Percentiles rank a stretch among this genome's conserved stretches.
phyloP scores from a whole-genome alignment of 495 filamentous ascomycete species.

The Hypoxylon crocopeplum region DNA sequence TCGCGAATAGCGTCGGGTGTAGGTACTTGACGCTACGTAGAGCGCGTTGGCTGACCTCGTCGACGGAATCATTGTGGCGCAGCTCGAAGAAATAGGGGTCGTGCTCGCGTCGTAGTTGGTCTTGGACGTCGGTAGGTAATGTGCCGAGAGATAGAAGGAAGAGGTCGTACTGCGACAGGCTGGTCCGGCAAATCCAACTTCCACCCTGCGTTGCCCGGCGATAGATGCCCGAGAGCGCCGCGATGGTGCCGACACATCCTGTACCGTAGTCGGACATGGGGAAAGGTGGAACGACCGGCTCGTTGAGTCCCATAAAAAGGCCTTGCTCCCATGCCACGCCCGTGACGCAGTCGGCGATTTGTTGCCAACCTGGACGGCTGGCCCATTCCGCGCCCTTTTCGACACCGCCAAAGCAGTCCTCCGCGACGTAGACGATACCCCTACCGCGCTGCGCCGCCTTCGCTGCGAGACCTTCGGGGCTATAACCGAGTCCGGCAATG shows the following conservation, averaged over 20 bases:
- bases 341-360: conserved; percentile 62
- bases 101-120: conserved; percentile 60
- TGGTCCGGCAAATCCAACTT: conserved; percentile 68
- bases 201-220: conserved; percentile 67
- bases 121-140: conserved; percentile 63
- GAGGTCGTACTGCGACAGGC: conserved; percentile 58
- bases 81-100: conserved; percentile 59
- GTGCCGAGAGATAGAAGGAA: conserved; percentile 69
- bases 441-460: conserved; percentile 60
- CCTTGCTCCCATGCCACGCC: conserved; percentile 76
- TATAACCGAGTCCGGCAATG: conserved; percentile 69
- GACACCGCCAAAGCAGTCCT: conserved; percentile 72
- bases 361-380: conserved; percentile 62
- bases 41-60: conserved; percentile 71
- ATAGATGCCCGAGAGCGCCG: conserved; percentile 68
- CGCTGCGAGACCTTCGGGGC: conserved; percentile 56
- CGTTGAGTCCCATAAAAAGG: conserved; percentile 70
- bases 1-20: conserved; percentile 59
- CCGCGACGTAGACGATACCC: conserved; percentile 72
- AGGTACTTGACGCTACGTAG: conserved; percentile 64
- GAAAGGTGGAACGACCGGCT: conserved; percentile 79
- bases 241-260: conserved; percentile 68
- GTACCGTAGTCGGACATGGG: conserved; percentile 85
- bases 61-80: conserved; percentile 73
- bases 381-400: conserved; percentile 55